phyloP scores from a whole-genome alignment of 768 basidiomycete species.

The Myochromella boudieri region DNA sequence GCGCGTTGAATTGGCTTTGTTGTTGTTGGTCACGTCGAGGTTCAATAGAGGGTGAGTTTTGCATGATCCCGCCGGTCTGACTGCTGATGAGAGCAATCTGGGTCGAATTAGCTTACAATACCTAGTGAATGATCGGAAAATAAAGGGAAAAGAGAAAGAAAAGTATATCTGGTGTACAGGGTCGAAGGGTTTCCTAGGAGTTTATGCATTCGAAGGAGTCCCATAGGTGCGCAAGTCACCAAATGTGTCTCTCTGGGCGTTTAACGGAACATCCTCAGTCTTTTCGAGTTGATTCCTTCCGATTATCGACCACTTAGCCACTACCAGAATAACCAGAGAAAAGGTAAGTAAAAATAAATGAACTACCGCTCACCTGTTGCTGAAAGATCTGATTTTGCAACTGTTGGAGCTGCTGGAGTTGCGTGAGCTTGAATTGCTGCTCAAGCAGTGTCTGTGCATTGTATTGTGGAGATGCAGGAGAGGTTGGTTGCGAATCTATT shows the following conservation, averaged over 20 bases:
- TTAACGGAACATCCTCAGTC: neutral
- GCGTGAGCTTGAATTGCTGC: conserved; percentile 76
- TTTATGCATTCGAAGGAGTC: too few relatives aligned
- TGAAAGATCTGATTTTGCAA: conserved; percentile 87
- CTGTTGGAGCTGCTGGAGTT: conserved; percentile 68
- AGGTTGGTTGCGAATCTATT: conserved; percentile 30
- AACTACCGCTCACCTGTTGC: conserved; percentile 82
- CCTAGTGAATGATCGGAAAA: neutral
- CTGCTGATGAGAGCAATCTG: conserved; percentile 73
- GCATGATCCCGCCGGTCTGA: conserved; percentile 35
- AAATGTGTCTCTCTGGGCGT: too few relatives aligned
- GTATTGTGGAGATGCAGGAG: conserved; percentile 21
- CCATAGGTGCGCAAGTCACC: too few relatives aligned
- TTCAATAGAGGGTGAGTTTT: conserved; percentile 31
- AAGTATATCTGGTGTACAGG: too few relatives aligned
- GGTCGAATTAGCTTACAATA: conserved; percentile 10
- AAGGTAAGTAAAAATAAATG: too few relatives aligned
- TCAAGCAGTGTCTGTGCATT: conserved; percentile 59
- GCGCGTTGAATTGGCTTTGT: conserved; percentile 47
- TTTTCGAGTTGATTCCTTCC: neutral
- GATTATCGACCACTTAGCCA: too few relatives aligned
- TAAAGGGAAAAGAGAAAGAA: neutral
- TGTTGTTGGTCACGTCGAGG: conserved; percentile 26
- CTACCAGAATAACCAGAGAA: too few relatives aligned
- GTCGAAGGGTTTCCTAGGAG: too few relatives aligned